Base-by-base conservation (phyloP, 2,329 filamentous ascomycete genomes). In the Colletotrichum plurivorum region DNA sequence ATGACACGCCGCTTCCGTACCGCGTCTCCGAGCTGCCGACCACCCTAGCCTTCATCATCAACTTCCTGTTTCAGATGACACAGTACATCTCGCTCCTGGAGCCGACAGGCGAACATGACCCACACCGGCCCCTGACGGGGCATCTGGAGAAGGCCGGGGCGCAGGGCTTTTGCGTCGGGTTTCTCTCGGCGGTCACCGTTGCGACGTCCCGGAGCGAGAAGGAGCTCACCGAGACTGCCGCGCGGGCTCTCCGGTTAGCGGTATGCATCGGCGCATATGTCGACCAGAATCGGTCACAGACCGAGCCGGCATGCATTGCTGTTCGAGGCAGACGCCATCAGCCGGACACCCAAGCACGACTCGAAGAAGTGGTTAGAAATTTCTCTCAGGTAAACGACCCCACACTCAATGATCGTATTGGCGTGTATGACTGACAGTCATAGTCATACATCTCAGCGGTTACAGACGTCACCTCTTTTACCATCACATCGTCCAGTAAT, bases 91-190 rank as follows among this genome's bases (percentile, higher is more conserved):
- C 4, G 5, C n/a, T 55, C 43, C 7, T 48, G 31, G 10, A 16
- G 16, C 53, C 10, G 2, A 8, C 48, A 1, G 5, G n/a, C 22
- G 27, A 15, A 8, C 9, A 22, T 12, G 15, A 54, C 6, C 2
- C 13, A 0, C 63, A 66, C 4, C 2, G 8, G 9, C 1, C 6
- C 2, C 13, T 61, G 2, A 22, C 61, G 1, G 18, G 3, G 4
- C 15, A 13, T 20, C n/a, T 61, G 2, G 4, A 25, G 4, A 2
- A 15, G 2, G 56, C 41, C 2, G 63, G 57, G 0, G 51, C 51
- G 2, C 43, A 48, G 2, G 83, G 83, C 0, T 79, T 84, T 59
- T 84, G 83, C 43, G 78, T 77, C 1, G 82, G 83, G 0, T 60
- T 83, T 1, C 57, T 85, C n/a, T 76, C 71, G 48, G 79, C 83